Percentiles rank a stretch among this genome's conserved stretches.
Evolutionary conservation across 768 basidiomycete species (phyloP).

Genomic region (Sutorius australiensis): DNA sequence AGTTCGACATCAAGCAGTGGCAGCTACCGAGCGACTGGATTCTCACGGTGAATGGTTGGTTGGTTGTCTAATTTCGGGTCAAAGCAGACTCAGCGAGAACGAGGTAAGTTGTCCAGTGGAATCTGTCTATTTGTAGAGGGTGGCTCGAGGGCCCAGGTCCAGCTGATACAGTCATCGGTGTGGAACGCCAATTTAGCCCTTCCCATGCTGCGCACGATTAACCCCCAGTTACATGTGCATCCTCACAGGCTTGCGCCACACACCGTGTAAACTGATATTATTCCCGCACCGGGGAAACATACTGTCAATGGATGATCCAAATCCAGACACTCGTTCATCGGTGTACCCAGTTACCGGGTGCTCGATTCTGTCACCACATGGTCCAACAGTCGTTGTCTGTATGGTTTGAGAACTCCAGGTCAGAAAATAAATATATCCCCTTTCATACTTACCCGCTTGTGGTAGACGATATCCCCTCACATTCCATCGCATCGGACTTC

Average conservation of each 20-base stretch:
- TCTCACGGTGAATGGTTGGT: not conserved
- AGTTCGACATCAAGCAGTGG: not conserved
- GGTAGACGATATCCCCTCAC: not conserved
- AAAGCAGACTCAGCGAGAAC: not conserved
- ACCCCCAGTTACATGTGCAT: not conserved
- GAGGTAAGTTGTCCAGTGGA: not conserved
- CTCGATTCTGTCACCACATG: not conserved
- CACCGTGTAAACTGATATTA: not conserved
- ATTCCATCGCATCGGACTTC: not conserved
- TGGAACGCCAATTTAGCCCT: not conserved
- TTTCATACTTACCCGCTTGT: not conserved
- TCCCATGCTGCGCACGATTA: not conserved
- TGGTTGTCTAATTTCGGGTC: not conserved
- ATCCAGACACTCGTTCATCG: not conserved
- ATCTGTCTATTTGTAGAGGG: not conserved
- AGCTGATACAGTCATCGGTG: too few relatives aligned
- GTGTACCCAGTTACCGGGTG: not conserved
- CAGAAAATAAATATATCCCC: not conserved
- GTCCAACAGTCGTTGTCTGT: not conserved
- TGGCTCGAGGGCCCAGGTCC: too few relatives aligned
- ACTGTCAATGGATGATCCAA: not conserved
- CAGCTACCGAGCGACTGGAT: not conserved
- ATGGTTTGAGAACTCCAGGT: not conserved
- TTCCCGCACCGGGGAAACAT: not conserved
- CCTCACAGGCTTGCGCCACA: not conserved